These are phyloP conservation scores for Albugo candida DNA, from an alignment of 352 stramenopile species.

Conservation along the genomic window DNA sequence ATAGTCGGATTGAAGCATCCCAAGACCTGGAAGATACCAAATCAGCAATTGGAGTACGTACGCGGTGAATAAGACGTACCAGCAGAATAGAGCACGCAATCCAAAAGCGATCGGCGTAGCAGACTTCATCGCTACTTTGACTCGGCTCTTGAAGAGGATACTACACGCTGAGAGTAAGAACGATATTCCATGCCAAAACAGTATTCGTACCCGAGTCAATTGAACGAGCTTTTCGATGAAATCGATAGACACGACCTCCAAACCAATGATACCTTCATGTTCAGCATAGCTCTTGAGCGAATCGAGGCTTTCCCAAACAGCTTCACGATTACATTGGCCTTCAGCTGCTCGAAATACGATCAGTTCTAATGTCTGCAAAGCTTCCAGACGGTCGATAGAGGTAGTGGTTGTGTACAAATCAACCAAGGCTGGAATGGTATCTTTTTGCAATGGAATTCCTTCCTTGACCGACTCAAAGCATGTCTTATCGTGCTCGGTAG, in stretches of 20 bases:
- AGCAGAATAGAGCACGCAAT: constrained; percentile 71
- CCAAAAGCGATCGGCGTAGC: constrained; percentile 62
- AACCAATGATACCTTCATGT: constrained; percentile 43
- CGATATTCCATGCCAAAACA: constrained; percentile 1
- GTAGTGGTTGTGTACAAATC: constrained; percentile 33
- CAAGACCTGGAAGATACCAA: constrained; percentile 11
- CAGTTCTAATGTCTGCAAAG: constrained; percentile 46
- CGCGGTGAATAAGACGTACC: constrained; percentile 12
- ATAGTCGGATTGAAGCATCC: constrained; percentile 50
- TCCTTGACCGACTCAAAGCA: constrained; percentile 72
- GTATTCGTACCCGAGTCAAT: constrained; percentile 26
- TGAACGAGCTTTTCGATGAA: constrained; percentile 45
- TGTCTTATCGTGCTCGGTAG: constrained; percentile 68
- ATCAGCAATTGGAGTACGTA: background rate
- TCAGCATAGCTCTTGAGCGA: constrained; percentile 30
- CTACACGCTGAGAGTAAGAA: constrained; percentile 5
- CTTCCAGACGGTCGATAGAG: constrained; percentile 45
- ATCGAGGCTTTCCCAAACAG: constrained; percentile 35
- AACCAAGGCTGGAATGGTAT: constrained; percentile 36
- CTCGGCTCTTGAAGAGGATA: constrained; percentile 4
- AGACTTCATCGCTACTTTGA: constrained; percentile 53
- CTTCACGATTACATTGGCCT: constrained; percentile 52
- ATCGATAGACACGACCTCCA: constrained; percentile 29
- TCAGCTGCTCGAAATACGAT: constrained; percentile 64
- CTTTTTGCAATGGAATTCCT: constrained; percentile 57